Evolutionary conservation across 306 rosid species (phyloP), one percentile per base, ranked within the genome.

Genomic region (Prunus fruticosa): DNA sequence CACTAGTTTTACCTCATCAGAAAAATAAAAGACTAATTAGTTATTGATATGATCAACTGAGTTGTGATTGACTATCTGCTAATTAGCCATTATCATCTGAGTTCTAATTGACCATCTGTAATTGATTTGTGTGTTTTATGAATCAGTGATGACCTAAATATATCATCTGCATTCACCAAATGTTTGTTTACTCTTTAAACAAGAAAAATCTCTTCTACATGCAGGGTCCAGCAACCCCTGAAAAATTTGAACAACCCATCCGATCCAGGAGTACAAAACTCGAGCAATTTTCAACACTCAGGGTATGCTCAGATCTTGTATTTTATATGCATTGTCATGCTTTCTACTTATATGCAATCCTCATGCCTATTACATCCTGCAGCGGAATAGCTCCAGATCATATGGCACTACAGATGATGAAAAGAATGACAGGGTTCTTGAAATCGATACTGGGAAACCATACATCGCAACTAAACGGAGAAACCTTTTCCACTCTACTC

Each of bases 201-300:
- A 20, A 38, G 23, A 54, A 20, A 41, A 57, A 56, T 79, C 25
- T 58, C 22, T 67, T 63, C 12, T 38, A 32, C 27, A 53, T 20
- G 41, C 83, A 91, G 98, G 91, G 83, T 82, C 98, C 97, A 6
- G 86, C 87, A 38, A 95, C 98, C 38, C 98, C 98, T 2, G 97
- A 92, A n/a, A 92, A 92, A 69, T 70, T 83, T 68, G 97, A 92
- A 81, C 91, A 86, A 70, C 85, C 82, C 9, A 79, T 88, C 43
- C 85, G 83, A 71, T 76, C 85, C 19, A 89, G 78, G 83, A 90
- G 95, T 70, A 64, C 67, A 62, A 92, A 88, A 81, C 32, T 79
- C 63, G 96, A 90, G 16, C 91, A 87, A 3, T 66, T 85, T 34
- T 82, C 85, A 12, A 16, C 71, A 11, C 83, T 88, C 64, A 57